Evolutionary conservation across 257 asterid species (phyloP).

Genomic region (Gentiana macrophylla): DNA sequence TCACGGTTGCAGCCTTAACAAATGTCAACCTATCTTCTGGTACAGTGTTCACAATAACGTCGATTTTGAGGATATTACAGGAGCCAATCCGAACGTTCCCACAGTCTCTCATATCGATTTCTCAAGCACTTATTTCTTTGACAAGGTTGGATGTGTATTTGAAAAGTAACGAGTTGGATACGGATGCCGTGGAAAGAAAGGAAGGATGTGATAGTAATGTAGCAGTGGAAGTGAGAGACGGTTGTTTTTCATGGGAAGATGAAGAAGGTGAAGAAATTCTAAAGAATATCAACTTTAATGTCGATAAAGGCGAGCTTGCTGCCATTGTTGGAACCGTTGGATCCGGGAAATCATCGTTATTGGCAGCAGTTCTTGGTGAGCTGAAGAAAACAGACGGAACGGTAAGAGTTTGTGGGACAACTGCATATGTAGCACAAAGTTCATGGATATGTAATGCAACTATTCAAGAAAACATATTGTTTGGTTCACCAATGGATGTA

Average conservation of each 20-base stretch:
- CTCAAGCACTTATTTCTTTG: slow-evolving; percentile 52
- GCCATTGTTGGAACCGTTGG: slow-evolving; percentile 83
- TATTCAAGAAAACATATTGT: slow-evolving; percentile 57
- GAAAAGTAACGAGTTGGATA: slow-evolving; percentile 38
- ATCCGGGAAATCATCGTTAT: slow-evolving; percentile 65
- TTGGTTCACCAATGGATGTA: slow-evolving; percentile 49
- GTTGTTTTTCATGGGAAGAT: slow-evolving; percentile 60
- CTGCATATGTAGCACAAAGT: slow-evolving; percentile 66
- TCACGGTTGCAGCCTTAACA: slow-evolving; percentile 28
- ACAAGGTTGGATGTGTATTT: slow-evolving; percentile 49
- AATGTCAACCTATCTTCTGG: slow-evolving; percentile 31
- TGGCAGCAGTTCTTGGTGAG: slow-evolving; percentile 69
- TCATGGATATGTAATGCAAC: slow-evolving; percentile 78
- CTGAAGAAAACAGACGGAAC: slow-evolving; percentile 49
- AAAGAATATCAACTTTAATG: slow-evolving; percentile 29
- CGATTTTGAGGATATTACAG: slow-evolving; percentile 51
- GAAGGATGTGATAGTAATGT: slow-evolving; percentile 25
- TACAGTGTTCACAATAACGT: slow-evolving; percentile 50
- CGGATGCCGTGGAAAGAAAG: slow-evolving; percentile 29
- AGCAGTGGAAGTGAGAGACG: slow-evolving; percentile 42
- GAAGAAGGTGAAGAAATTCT: slow-evolving; percentile 26
- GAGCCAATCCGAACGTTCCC: slow-evolving; percentile 62
- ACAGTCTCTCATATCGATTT: slow-evolving; percentile 38
- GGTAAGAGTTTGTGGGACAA: slow-evolving; percentile 62
- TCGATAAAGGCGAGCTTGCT: slow-evolving; percentile 59